Evolutionary conservation across 306 rosid species (phyloP).

Genomic region (Fragaria iinumae): DNA sequence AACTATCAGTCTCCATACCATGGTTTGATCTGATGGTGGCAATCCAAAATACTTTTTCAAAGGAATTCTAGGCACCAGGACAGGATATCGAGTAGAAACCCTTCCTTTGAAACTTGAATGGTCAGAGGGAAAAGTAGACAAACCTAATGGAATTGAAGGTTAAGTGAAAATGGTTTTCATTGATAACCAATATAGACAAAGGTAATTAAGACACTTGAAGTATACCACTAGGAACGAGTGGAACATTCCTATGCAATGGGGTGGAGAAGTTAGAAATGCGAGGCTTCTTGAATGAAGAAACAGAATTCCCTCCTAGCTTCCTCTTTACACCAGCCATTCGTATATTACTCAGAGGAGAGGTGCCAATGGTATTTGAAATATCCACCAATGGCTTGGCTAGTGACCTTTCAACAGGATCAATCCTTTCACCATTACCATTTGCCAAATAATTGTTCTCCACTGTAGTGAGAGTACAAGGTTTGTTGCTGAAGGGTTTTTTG

Average conservation of each 20-base stretch:
- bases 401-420: constrained; percentile 32
- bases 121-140: constrained; percentile 46
- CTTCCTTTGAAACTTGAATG: constrained; percentile 47
- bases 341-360: constrained; percentile 28
- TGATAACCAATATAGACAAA: constrained; percentile 21
- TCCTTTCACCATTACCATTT: constrained; percentile 38
- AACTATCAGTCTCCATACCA: constrained; percentile 37
- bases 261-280: constrained; percentile 53
- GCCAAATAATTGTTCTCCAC: constrained; percentile 24
- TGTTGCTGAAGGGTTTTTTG: constrained; percentile 30
- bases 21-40: constrained; percentile 37
- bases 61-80: constrained; percentile 47
- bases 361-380: constrained; percentile 55
- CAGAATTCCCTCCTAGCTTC: constrained; percentile 48
- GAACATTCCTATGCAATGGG: constrained; percentile 41
- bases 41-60: constrained; percentile 56
- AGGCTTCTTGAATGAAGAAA: constrained; percentile 83
- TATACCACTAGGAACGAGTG: constrained; percentile 48
- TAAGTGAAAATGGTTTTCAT: constrained; percentile 23
- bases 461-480: constrained; percentile 20
- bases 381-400: constrained; percentile 52
- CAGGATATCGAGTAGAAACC: constrained; percentile 68
- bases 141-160: constrained; percentile 48
- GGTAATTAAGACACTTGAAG: neutral
- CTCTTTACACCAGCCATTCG: constrained; percentile 46